A percentile compares a stretch with the other conserved stretches of the same genome.
Evolutionary conservation across 2,329 filamentous ascomycete species (phyloP).

Genomic region (Zasmidium citrigriseum): DNA sequence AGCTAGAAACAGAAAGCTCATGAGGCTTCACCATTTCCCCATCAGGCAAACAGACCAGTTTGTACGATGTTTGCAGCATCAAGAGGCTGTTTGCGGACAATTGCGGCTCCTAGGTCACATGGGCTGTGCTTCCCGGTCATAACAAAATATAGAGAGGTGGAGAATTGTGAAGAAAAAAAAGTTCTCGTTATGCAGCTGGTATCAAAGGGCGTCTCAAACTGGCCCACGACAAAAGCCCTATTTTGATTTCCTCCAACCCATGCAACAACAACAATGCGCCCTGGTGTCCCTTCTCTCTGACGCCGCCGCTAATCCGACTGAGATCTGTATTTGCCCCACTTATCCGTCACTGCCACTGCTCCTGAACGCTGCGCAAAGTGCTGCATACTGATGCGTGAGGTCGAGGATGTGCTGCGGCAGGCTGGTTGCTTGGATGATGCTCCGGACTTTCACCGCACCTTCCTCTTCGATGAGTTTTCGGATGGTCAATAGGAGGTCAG

Average conservation of each 20-base stretch:
- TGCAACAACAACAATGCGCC: background rate
- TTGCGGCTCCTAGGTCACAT: background rate
- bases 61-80: conserved; percentile 8
- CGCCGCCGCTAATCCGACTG: background rate
- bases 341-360: conserved; percentile 84
- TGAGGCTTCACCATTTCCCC: conserved; percentile 1
- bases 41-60: conserved; percentile 7
- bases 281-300: background rate
- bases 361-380: conserved; percentile 89
- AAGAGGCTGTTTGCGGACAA: background rate
- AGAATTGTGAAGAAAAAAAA: no score
- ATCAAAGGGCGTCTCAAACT: background rate
- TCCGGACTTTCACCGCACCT: conserved; percentile 93
- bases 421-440: conserved; percentile 94
- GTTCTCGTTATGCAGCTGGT: background rate
- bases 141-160: no score
- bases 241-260: background rate
- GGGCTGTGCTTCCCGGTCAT: no score
- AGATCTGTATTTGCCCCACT: background rate
- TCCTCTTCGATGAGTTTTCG: conserved; percentile 95
- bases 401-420: conserved; percentile 91
- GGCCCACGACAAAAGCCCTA: background rate
- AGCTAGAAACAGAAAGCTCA: background rate
- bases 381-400: conserved; percentile 93
- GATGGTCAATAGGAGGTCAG: conserved; percentile 82